A percentile compares a stretch with the other conserved stretches of the same genome.
Conservation (phyloP, 768 basidiomycete species). For the Pholiota microspora region DNA sequence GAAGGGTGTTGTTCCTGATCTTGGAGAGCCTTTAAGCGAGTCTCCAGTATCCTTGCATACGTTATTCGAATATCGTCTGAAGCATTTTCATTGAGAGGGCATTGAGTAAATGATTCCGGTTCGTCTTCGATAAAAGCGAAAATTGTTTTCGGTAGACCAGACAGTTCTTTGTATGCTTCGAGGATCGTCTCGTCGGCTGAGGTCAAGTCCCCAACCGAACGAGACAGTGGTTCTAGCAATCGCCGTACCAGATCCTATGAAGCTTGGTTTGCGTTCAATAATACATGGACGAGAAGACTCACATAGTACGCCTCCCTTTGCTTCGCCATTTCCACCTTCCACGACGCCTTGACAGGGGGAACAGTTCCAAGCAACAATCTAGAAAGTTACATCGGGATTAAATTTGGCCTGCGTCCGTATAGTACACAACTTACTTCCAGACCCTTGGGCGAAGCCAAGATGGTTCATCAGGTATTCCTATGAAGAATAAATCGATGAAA, state of each 20-base stretch:
- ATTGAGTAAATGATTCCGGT: constrained; percentile 40
- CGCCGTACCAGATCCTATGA: constrained; percentile 66
- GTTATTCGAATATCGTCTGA: constrained; percentile 44
- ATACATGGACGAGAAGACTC: constrained; percentile 19
- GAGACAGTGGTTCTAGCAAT: constrained; percentile 54
- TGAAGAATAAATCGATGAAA: constrained; percentile 7
- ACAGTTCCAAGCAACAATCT: constrained; percentile 67
- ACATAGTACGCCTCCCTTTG: constrained; percentile 77
- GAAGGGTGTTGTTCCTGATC: constrained; percentile 31
- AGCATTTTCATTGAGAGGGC: constrained; percentile 51
- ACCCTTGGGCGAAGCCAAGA: constrained; percentile 72
- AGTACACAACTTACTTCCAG: constrained; percentile 59
- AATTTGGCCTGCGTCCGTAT: not conserved
- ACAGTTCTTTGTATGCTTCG: constrained; percentile 53
- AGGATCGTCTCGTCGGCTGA: constrained; percentile 46
- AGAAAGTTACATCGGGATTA: constrained; percentile 2
- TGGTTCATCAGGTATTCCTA: constrained; percentile 75
- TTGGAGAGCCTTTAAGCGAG: constrained; percentile 47
- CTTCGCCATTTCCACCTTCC: constrained; percentile 55
- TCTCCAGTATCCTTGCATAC: constrained; percentile 52
- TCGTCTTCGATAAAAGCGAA: constrained; percentile 51
- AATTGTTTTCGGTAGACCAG: constrained; percentile 49
- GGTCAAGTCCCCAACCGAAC: constrained; percentile 28
- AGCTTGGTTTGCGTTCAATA: too few species aligned
- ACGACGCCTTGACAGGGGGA: constrained; percentile 52